These are phyloP conservation scores for Glebionis coronaria DNA, from an alignment of 129 eudicot species.

Conservation along the genomic window DNA sequence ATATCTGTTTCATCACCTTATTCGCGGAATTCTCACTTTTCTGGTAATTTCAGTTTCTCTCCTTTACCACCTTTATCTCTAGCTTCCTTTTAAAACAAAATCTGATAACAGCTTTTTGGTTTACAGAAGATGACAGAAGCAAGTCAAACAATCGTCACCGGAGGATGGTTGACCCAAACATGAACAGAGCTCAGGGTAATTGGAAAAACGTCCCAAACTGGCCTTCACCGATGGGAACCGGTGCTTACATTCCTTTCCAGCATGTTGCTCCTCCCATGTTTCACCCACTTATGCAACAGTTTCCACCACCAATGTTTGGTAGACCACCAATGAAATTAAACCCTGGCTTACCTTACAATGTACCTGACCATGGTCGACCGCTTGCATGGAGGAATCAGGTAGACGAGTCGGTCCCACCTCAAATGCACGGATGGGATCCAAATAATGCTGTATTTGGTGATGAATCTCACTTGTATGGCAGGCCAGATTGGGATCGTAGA, in stretches of 20 bases:
- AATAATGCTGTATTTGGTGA: slow-evolving; percentile 60
- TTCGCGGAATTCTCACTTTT: slow-evolving; percentile 38
- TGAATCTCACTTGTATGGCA: slow-evolving; percentile 58
- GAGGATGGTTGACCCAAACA: slow-evolving; percentile 58
- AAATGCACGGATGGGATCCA: slow-evolving; percentile 77
- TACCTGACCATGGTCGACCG: slow-evolving; percentile 72
- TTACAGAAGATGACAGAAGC: slow-evolving; percentile 65
- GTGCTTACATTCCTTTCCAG: slow-evolving; percentile 87
- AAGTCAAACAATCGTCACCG: slow-evolving; percentile 63
- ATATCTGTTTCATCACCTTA: slow-evolving; percentile 74
- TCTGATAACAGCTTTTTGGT: slow-evolving; percentile 26
- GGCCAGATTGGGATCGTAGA: slow-evolving; percentile 71
- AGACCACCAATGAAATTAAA: slow-evolving; percentile 80
- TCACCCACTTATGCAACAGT: slow-evolving; percentile 78
- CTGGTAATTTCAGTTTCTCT: slow-evolving; percentile 50
- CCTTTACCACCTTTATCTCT: slow-evolving; percentile 42
- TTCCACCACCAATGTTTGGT: slow-evolving; percentile 76
- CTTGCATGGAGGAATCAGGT: slow-evolving; percentile 64
- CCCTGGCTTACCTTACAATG: slow-evolving; percentile 69
- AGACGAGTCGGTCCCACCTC: slow-evolving; percentile 64
- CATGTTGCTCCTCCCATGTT: slow-evolving; percentile 86
- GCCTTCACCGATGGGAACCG: slow-evolving; percentile 78
- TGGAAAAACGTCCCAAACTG: slow-evolving; percentile 88
- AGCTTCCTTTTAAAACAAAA: slow-evolving; percentile 22
- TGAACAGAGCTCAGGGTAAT: slow-evolving; percentile 60